Base-by-base conservation (phyloP, 345 rosid genomes). In the Boechera stricta region DNA sequence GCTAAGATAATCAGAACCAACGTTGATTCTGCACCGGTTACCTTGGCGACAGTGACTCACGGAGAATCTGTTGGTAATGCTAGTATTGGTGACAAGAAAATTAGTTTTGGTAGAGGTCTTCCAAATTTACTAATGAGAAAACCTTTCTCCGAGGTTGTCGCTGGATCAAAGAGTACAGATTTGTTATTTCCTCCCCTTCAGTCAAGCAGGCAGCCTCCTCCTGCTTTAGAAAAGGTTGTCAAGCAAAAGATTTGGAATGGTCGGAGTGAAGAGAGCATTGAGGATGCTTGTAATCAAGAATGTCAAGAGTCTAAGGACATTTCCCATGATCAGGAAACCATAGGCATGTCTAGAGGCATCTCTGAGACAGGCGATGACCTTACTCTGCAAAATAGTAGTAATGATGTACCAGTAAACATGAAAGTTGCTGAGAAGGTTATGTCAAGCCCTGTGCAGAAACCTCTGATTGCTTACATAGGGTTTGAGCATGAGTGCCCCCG, bases 71-170 rank as follows among this genome's bases (percentile, higher is more conserved):
- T 75, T 33, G 87, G 71, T 73, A 77, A 61, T 28, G 29, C 2
- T 28, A 28, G 29, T 28, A 28, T 28, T 28, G 29, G 29, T 69
- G 86, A 77, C 67, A 83, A 81, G 33, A 85, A 81, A 69, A 82
- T 90, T 63, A 89, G 84, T 67, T 90, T 87, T 80, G 96, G 92
- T 78, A 86, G 77, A 78, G 89, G 85, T 71, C 81, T 89, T 84
- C 88, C 91, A 7, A 87, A 86, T 81, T 82, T 87, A 80, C 73
- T 66, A 1, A 85, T 88, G 92, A 87, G 84, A 80, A 92, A 88
- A 75, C 92, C 97, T 49, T 92, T 92, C 80, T 86, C 97, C 4
- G 96, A 88, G 85, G 97, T 92, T 60, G 93, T 92, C 67, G 88
- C 97, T 64, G 97, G 96, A 82, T 87, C 90, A 61, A 80, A 86